Conservation (phyloP, 1,139 yeast genomes). For the Yamadazyma kanchanaburiensis region DNA sequence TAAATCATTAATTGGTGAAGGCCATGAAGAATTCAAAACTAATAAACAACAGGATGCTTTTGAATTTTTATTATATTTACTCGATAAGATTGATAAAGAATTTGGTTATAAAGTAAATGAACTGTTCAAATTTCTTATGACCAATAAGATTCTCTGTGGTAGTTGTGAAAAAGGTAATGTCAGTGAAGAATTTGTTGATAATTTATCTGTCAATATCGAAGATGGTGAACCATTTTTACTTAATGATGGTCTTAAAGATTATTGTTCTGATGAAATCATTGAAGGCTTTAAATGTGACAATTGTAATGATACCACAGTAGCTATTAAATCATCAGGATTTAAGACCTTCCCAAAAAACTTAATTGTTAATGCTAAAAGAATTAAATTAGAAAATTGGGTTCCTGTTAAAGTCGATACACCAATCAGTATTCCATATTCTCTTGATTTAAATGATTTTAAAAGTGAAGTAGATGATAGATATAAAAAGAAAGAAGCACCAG, state of each 20-base stretch:
- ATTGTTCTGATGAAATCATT: slow-evolving; percentile 51
- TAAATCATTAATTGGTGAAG: slow-evolving; percentile 71
- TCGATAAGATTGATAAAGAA: slow-evolving; percentile 62
- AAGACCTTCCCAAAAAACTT: slow-evolving; percentile 68
- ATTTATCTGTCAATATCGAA: slow-evolving; percentile 61
- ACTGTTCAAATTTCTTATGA: slow-evolving; percentile 60
- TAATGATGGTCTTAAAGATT: slow-evolving; percentile 45
- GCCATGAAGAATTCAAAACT: slow-evolving; percentile 79
- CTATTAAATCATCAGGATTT: slow-evolving; percentile 48
- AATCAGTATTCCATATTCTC: slow-evolving; percentile 50
- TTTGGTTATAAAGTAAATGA: slow-evolving; percentile 41
- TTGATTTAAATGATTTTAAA: slow-evolving; percentile 29
- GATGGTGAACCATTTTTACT: slow-evolving; percentile 51
- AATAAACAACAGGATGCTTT: slow-evolving; percentile 94
- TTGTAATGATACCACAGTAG: slow-evolving; percentile 48
- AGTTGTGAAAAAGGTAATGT: slow-evolving; percentile 62
- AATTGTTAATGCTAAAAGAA: slow-evolving; percentile 73
- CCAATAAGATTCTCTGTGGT: slow-evolving; percentile 63
- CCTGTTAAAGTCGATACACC: slow-evolving; percentile 83
- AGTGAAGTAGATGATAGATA: slow-evolving; percentile 20
- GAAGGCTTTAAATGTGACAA: slow-evolving; percentile 65
- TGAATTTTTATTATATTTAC: slow-evolving; percentile 73
- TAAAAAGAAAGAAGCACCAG: slow-evolving; percentile 15
- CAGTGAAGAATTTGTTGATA: slow-evolving; percentile 60
- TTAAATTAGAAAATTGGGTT: slow-evolving; percentile 84